Base-by-base conservation (phyloP, 1,139 yeast species). In the Sugiyamaella xylanicola region DNA sequence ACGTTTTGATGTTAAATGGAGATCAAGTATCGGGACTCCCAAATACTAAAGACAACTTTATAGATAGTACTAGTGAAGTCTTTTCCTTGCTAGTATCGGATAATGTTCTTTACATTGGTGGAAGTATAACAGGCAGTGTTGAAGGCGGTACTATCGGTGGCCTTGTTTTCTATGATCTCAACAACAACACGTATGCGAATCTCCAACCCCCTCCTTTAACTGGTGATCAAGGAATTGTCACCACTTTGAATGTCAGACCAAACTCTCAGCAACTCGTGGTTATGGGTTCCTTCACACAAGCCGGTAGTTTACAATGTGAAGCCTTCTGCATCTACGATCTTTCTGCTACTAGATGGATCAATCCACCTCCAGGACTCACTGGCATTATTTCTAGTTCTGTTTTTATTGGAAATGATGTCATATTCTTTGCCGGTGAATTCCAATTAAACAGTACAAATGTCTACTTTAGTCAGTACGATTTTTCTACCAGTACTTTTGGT, bases 201-300 rank as follows among this genome's bases (percentile, higher is more conserved):
- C 68, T 72, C 4, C 87, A 83, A 63, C 87, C 87, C 5, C 68
- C 74, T 8, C 71, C 70, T 5, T 52, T 73, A 13, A 70, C 69
- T 9, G 71, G 70, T 3, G 62, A 60, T 43, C 58, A 69, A 13
- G 74, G 80, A 2, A 63, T 67, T 41, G 80, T 88, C 7, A 81
- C 80, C 56, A 71, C 86, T 1, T 71, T 88, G 58, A 82, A 79
- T 1, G 75, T 78, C 55, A 78, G 81, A 60, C 85, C 83, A 36
- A 72, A 74, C 29, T 76, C 76, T 7, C 68, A 77, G 21, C 76
- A 79, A 21, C 69, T 91, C 17, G 75, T 90, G 40, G 87, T 89
- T 9, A 96, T 89, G 49, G 99, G 99, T 19, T 76, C 82, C 48
- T 89, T 89, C 65, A 78, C 77, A 29, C 70, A 75, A 37, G 86